Evolutionary conservation across 257 asterid genomes (phyloP).

Genomic region (Euphrasia confusa): DNA sequence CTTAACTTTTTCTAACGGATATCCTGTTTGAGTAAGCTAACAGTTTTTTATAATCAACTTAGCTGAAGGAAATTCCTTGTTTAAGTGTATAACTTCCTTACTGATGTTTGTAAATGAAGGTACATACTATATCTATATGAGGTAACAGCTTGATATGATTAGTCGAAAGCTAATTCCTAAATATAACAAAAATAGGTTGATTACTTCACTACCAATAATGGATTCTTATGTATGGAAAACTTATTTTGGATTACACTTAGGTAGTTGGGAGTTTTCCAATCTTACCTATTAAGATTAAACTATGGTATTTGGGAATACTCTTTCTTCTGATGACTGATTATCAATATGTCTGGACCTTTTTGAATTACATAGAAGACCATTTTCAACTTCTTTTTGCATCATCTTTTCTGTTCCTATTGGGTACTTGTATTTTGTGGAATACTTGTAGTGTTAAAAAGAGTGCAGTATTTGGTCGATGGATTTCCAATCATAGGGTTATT

Average conservation of each 20-base stretch:
- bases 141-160: slow-evolving; percentile 1
- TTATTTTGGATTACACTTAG: not conserved
- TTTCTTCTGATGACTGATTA: not conserved
- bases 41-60: not conserved
- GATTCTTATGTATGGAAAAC: not conserved
- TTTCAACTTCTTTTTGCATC: not conserved
- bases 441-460: not conserved
- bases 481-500: not conserved
- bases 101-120: not conserved
- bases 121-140: not conserved
- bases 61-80: not conserved
- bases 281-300: not conserved
- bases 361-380: not conserved
- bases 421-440: not conserved
- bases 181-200: not conserved
- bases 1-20: not conserved
- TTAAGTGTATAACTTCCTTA: not conserved
- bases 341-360: not conserved
- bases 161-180: slow-evolving; percentile 1
- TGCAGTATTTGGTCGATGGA: not conserved
- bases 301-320: not conserved
- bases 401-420: not conserved
- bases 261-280: slow-evolving; percentile 10
- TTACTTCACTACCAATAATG: not conserved
- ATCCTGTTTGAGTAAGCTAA: not conserved